These are phyloP conservation scores for Tricholoma terreum DNA, from an alignment of 768 basidiomycete genomes.

Conservation along the genomic window DNA sequence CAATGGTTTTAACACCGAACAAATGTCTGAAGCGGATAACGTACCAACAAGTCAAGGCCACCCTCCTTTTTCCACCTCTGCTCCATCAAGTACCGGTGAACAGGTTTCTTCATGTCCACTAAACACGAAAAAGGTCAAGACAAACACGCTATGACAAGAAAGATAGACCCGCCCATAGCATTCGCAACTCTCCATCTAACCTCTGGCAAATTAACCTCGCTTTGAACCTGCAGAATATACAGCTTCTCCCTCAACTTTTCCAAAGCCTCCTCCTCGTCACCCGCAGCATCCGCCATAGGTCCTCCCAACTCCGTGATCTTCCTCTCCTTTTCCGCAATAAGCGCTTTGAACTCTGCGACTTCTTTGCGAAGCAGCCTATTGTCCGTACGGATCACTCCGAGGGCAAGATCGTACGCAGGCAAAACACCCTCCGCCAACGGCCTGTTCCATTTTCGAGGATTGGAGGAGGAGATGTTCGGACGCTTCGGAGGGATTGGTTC, in stretches of 20 bases:
- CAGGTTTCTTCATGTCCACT: constrained; percentile 63
- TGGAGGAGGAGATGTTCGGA: constrained; percentile 47
- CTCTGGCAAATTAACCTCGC: constrained; percentile 79
- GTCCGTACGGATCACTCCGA: constrained; percentile 67
- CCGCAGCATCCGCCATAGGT: constrained; percentile 26
- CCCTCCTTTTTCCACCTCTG: constrained; percentile 85
- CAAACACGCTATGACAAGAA: background rate
- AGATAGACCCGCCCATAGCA: constrained; percentile 63
- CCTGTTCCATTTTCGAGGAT: constrained; percentile 60
- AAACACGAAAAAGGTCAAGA: background rate
- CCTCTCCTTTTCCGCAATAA: constrained; percentile 23
- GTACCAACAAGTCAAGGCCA: constrained; percentile 75
- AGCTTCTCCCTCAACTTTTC: constrained; percentile 47
- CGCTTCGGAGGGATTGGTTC: constrained; percentile 31
- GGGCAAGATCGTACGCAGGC: constrained; percentile 83
- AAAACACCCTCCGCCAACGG: constrained; percentile 61
- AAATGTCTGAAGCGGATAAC: constrained; percentile 23
- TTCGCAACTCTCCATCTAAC: constrained; percentile 76
- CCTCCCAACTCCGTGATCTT: constrained; percentile 22
- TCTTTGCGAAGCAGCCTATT: constrained; percentile 46
- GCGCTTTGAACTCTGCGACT: constrained; percentile 35
- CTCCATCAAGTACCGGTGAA: constrained; percentile 79
- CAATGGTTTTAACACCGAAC: background rate
- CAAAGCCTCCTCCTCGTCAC: constrained; percentile 34
- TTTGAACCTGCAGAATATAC: constrained; percentile 70